Percentiles rank a stretch among this genome's conserved stretches.
phyloP scores from a whole-genome alignment of 129 eudicot species.

The Centaurea solstitialis region DNA sequence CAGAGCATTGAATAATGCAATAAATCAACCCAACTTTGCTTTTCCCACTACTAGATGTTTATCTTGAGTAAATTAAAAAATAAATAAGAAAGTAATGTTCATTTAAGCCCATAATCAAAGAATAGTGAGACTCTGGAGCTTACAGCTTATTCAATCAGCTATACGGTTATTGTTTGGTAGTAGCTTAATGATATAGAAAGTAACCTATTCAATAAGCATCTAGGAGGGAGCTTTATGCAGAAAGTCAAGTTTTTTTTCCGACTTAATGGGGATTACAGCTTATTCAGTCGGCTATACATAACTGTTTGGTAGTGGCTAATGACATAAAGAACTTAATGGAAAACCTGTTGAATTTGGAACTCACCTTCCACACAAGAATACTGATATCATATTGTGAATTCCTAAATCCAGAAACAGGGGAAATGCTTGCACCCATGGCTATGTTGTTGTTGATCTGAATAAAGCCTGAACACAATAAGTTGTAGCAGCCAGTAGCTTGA shows the following conservation, averaged over 20 bases:
- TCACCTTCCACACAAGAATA: slow-evolving; percentile 95
- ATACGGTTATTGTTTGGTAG: too few species aligned
- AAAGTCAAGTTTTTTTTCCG: too few species aligned
- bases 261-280: too few species aligned
- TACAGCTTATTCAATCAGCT: too few species aligned
- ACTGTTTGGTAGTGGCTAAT: too few species aligned
- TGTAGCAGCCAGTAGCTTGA: slow-evolving; percentile 99
- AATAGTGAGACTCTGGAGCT: not conserved
- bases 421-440: slow-evolving; percentile 99
- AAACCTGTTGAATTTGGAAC: slow-evolving; percentile 29
- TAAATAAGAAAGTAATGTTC: not conserved
- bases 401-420: slow-evolving; percentile 81
- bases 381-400: slow-evolving; percentile 84
- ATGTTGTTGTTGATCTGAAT: slow-evolving; percentile 84
- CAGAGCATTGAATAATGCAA: slow-evolving; percentile 34
- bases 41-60: slow-evolving; percentile 21
- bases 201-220: too few species aligned
- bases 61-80: slow-evolving; percentile 20
- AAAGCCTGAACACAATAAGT: slow-evolving; percentile 87
- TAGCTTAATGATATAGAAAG: too few species aligned
- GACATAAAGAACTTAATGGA: too few species aligned
- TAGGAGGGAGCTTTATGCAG: too few species aligned
- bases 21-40: slow-evolving; percentile 31
- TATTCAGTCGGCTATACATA: too few species aligned
- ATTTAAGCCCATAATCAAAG: not conserved